Evolutionary conservation across 139 green algal genomes (phyloP).

Genomic region (Limnomonas spitsbergensis): DNA sequence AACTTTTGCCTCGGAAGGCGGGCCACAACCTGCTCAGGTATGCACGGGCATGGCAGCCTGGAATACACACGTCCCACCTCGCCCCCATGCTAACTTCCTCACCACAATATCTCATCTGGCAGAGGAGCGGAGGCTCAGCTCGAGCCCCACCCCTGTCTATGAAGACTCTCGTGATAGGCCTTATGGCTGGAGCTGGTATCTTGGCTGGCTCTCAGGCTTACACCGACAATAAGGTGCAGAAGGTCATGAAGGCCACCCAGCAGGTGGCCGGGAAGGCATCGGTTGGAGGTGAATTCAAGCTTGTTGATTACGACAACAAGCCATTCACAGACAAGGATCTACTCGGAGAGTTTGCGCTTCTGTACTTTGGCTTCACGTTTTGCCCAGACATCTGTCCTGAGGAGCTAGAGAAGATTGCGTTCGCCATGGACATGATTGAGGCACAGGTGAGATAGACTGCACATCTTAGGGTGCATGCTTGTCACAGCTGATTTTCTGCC

Average conservation of each 20-base stretch:
- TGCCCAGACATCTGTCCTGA: slow-evolving; percentile 99
- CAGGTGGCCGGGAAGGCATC: slow-evolving; percentile 72
- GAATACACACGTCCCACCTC: too few relatives aligned
- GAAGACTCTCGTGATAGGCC: neutral
- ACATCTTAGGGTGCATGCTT: too few relatives aligned
- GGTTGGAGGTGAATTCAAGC: slow-evolving; percentile 87
- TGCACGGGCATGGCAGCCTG: too few relatives aligned
- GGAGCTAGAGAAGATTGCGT: slow-evolving; percentile 93
- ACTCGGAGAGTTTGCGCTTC: slow-evolving; percentile 77
- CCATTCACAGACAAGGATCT: slow-evolving; percentile 73
- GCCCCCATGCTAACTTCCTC: too few relatives aligned
- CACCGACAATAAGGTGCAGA: slow-evolving; percentile 40
- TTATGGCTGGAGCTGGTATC: slow-evolving; percentile 25
- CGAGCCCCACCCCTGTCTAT: neutral
- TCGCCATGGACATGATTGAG: slow-evolving; percentile 62
- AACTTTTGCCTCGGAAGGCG: too few relatives aligned
- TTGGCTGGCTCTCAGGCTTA: slow-evolving; percentile 29
- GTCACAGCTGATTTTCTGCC: too few relatives aligned
- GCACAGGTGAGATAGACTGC: slow-evolving; percentile 26
- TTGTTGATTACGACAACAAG: slow-evolving; percentile 79
- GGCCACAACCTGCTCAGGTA: too few relatives aligned
- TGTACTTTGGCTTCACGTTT: slow-evolving; percentile 99
- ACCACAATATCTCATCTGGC: too few relatives aligned
- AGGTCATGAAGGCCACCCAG: slow-evolving; percentile 43
- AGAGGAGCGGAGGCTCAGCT: neutral